Percentiles rank a stretch among this genome's conserved stretches.
Conservation (phyloP, 495 filamentous ascomycete genomes). For the Parathielavia hyrcaniae region DNA sequence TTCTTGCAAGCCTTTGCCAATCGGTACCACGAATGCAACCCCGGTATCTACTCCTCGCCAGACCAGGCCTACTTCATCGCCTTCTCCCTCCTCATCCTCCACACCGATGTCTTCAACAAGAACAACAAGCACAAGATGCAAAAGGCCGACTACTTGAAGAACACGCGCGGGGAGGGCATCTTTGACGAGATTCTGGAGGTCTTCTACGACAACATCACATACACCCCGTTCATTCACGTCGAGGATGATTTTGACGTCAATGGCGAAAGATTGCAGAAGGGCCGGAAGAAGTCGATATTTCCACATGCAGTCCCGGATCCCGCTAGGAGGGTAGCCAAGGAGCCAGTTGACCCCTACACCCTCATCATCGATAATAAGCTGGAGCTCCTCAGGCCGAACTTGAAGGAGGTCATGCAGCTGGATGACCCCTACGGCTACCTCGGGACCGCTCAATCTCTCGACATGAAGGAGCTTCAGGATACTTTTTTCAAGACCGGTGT, state of each 20-base stretch:
- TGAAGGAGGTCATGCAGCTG: constrained; percentile 86
- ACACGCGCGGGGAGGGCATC: constrained; percentile 81
- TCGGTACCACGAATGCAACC: constrained; percentile 96
- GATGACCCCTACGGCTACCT: constrained; percentile 89
- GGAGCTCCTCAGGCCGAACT: constrained; percentile 69
- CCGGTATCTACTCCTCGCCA: constrained; percentile 84
- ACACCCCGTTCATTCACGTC: constrained; percentile 94
- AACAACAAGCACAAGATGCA: constrained; percentile 99
- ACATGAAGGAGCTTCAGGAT: constrained; percentile 71
- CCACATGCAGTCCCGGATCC: constrained; percentile 59
- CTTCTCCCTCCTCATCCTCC: constrained; percentile 91
- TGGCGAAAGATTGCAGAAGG: constrained; percentile 65
- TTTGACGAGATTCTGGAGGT: constrained; percentile 88
- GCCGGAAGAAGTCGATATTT: constrained; percentile 63
- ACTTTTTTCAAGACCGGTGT: constrained; percentile 87
- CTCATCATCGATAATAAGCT: constrained; percentile 85
- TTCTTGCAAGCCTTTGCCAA: constrained; percentile 92
- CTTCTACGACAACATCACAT: constrained; percentile 97
- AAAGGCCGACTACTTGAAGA: constrained; percentile 90
- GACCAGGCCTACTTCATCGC: constrained; percentile 97
- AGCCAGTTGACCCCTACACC: constrained; percentile 91
- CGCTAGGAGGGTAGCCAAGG: constrained; percentile 58
- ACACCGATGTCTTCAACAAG: constrained; percentile 98
- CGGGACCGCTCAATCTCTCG: constrained; percentile 64
- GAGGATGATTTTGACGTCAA: constrained; percentile 85